These are phyloP conservation scores for Sporopachydermia quercuum DNA, from an alignment of 805 yeast species.

Conservation along the genomic window DNA sequence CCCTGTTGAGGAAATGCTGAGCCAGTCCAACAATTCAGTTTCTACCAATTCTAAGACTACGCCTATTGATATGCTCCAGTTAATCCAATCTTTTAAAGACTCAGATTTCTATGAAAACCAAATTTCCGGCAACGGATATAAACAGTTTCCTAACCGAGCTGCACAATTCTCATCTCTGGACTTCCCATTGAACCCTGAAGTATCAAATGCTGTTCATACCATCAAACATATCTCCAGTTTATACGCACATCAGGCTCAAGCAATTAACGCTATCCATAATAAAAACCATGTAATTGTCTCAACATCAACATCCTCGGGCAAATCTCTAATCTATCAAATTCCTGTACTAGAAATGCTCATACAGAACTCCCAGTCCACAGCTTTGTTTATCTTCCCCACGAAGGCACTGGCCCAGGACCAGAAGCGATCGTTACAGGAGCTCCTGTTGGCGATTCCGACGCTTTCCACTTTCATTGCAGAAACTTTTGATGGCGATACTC, in stretches of 20 bases:
- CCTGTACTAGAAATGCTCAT: slow-evolving; percentile 52
- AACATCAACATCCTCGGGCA: slow-evolving; percentile 95
- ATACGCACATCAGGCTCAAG: slow-evolving; percentile 74
- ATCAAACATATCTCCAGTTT: slow-evolving; percentile 35
- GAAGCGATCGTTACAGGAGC: slow-evolving; percentile 54
- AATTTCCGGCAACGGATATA: slow-evolving; percentile 36
- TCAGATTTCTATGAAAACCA: slow-evolving; percentile 46
- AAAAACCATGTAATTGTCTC: slow-evolving; percentile 65
- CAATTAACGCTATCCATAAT: slow-evolving; percentile 40
- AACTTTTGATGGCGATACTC: slow-evolving; percentile 93
- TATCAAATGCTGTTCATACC: slow-evolving; percentile 34
- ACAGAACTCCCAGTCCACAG: slow-evolving; percentile 30
- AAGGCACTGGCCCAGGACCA: slow-evolving; percentile 98
- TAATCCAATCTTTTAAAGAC: slow-evolving; percentile 34
- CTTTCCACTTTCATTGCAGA: slow-evolving; percentile 38
- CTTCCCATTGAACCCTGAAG: slow-evolving; percentile 34
- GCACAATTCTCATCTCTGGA: slow-evolving; percentile 31
- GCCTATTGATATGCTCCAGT: slow-evolving; percentile 5
- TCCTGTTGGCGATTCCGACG: slow-evolving; percentile 35
- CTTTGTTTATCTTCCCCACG: slow-evolving; percentile 88
- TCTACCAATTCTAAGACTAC: neutral
- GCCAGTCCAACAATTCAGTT: no score
- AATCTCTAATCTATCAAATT: slow-evolving; percentile 80
- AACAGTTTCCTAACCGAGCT: slow-evolving; percentile 25
- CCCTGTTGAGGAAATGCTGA: slow-evolving; percentile 45